Evolutionary conservation across 1,284 basidiomycete genomes (phyloP).

Genomic region (Boletus mariae): DNA sequence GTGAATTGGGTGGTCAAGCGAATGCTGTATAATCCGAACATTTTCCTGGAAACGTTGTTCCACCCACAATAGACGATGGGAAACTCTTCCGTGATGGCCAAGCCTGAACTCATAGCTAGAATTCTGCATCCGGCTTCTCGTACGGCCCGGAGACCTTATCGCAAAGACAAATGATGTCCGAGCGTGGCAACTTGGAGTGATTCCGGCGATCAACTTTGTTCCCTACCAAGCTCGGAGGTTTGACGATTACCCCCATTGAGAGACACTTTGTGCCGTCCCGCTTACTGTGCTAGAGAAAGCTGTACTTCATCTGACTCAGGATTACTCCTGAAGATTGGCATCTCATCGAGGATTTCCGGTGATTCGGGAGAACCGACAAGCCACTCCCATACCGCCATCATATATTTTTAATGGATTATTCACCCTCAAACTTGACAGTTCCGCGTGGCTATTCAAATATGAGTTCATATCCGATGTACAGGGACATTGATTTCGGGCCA

Average conservation of each 20-base stretch:
- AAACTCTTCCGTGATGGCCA: background rate
- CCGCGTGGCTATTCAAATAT: too few relatives aligned
- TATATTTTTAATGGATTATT: too few relatives aligned
- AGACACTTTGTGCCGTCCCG: background rate
- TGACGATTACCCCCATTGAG: background rate
- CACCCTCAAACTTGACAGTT: too few relatives aligned
- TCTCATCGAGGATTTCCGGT: too few relatives aligned
- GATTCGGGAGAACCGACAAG: background rate
- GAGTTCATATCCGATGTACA: too few relatives aligned
- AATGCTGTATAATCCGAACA: background rate
- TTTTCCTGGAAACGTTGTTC: background rate
- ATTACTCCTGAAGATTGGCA: too few relatives aligned
- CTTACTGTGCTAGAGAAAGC: background rate
- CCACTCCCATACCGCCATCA: too few relatives aligned
- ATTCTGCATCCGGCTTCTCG: background rate
- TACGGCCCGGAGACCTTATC: background rate
- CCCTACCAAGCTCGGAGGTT: background rate
- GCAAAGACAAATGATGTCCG: background rate
- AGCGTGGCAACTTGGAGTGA: background rate
- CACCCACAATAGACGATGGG: background rate
- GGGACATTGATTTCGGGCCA: too few relatives aligned
- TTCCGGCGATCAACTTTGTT: background rate
- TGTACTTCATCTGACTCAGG: too few relatives aligned
- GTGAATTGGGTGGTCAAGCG: background rate
- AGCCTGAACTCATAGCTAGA: background rate